A percentile compares a stretch with the other conserved stretches of the same genome.
phyloP scores from a whole-genome alignment of 805 yeast species.

The Schwanniomyces polymorphus region DNA sequence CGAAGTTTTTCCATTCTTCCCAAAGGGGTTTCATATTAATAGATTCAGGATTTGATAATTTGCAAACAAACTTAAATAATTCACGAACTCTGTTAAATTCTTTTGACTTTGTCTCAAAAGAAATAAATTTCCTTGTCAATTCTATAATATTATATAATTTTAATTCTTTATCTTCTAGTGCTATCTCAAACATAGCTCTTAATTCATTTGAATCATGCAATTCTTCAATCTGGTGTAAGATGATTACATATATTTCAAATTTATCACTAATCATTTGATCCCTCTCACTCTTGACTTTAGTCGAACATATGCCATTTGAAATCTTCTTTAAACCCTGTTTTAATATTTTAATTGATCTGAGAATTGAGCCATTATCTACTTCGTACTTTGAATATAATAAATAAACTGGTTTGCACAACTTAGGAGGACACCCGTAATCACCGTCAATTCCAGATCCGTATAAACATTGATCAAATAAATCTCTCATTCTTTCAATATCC shows the following conservation, averaged over 20 bases:
- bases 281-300: conserved; percentile 5
- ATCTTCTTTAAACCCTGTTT: conserved; percentile 9
- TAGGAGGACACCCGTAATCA: conserved; percentile 30
- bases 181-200: conserved; percentile 44
- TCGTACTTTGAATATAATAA: conserved; percentile 65
- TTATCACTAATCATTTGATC: conserved; percentile 21
- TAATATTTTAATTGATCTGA: conserved; percentile 40
- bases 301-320: conserved; percentile 5
- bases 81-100: conserved; percentile 65
- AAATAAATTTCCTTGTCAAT: conserved; percentile 54
- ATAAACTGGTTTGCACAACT: conserved; percentile 49
- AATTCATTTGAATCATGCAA: conserved; percentile 14
- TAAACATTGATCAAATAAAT: conserved; percentile 70
- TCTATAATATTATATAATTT: conserved; percentile 41
- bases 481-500: conserved; percentile 47
- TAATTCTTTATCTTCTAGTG: conserved; percentile 40
- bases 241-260: conserved; percentile 16
- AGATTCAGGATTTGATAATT: conserved; percentile 21
- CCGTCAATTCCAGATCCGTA: conserved; percentile 18
- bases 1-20: conserved; percentile 75
- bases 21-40: conserved; percentile 36
- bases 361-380: conserved; percentile 48
- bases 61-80: conserved; percentile 44
- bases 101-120: conserved; percentile 51
- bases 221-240: conserved; percentile 7